These are phyloP conservation scores for Andrographis paniculata DNA, from an alignment of 305 asterid species.

Conservation along the genomic window DNA sequence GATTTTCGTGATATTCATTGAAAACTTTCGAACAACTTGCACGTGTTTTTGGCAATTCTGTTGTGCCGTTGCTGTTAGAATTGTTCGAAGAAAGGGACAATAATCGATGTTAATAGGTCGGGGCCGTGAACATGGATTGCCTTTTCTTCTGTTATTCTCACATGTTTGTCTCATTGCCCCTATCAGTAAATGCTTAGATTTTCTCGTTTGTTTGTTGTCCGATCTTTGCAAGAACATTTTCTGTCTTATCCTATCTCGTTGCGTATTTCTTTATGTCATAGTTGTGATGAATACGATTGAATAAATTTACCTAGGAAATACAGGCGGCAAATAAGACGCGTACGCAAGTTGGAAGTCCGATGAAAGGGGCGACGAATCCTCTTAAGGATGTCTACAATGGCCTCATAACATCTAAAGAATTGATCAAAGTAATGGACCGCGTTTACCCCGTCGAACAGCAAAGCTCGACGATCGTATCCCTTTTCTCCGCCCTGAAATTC, in stretches of 20 bases:
- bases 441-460: constrained; percentile 44
- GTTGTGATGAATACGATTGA: too few species aligned
- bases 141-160: background rate
- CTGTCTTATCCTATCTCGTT: too few species aligned
- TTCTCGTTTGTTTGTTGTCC: background rate
- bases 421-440: constrained; percentile 54
- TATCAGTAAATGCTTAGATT: background rate
- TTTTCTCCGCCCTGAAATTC: constrained; percentile 57
- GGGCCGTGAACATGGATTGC: background rate
- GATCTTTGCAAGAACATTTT: too few species aligned
- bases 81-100: constrained; percentile 1
- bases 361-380: constrained; percentile 24
- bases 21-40: background rate
- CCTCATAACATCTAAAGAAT: constrained; percentile 67
- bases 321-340: background rate
- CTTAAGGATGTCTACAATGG: constrained; percentile 60
- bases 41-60: background rate
- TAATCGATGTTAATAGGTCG: background rate
- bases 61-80: background rate
- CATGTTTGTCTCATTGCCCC: background rate
- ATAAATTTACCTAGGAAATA: too few species aligned
- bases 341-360: background rate
- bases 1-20: too few species aligned
- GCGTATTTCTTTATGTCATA: too few species aligned
- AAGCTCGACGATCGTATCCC: constrained; percentile 42